phyloP scores from a whole-genome alignment of 2,329 filamentous ascomycete species.

The Botrytis aclada region DNA sequence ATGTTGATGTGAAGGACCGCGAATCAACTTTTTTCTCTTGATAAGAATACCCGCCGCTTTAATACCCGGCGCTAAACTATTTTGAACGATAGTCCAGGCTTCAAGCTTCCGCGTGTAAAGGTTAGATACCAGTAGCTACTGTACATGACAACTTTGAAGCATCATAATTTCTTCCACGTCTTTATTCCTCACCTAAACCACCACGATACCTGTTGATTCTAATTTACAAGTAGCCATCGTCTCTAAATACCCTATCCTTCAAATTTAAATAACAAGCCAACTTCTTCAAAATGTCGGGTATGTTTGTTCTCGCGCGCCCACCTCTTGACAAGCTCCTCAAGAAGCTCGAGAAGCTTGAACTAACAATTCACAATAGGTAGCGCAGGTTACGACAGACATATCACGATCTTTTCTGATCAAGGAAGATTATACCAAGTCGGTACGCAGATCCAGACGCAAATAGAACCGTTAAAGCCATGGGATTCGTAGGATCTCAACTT shows the following conservation, averaged over 20 bases:
- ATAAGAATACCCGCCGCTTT: slow-evolving; percentile 19
- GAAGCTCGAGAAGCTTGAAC: slow-evolving; percentile 23
- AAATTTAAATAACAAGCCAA: not conserved
- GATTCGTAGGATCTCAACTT: slow-evolving; percentile 21
- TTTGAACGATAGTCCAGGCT: slow-evolving; percentile 20
- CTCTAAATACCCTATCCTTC: not conserved
- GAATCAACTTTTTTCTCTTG: slow-evolving; percentile 18
- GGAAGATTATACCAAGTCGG: slow-evolving; percentile 99
- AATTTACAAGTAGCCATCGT: not conserved
- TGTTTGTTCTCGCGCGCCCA: slow-evolving; percentile 25
- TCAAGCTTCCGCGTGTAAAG: slow-evolving; percentile 20
- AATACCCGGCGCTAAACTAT: slow-evolving; percentile 9
- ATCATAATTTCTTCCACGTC: slow-evolving; percentile 1
- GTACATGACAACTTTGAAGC: slow-evolving; percentile 17
- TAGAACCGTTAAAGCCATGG: slow-evolving; percentile 19
- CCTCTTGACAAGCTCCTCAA: slow-evolving; percentile 18
- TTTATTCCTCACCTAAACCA: not conserved
- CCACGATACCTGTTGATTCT: not conserved
- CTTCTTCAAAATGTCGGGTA: slow-evolving; percentile 41
- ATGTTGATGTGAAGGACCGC: slow-evolving; percentile 14
- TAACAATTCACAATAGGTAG: slow-evolving; percentile 53
- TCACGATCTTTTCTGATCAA: slow-evolving; percentile 99
- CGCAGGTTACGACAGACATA: slow-evolving; percentile 95
- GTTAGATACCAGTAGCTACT: slow-evolving; percentile 2
- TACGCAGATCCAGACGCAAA: slow-evolving; percentile 50